These are phyloP conservation scores for Flaveria trinervia DNA, from an alignment of 129 eudicot species.

Conservation along the genomic window DNA sequence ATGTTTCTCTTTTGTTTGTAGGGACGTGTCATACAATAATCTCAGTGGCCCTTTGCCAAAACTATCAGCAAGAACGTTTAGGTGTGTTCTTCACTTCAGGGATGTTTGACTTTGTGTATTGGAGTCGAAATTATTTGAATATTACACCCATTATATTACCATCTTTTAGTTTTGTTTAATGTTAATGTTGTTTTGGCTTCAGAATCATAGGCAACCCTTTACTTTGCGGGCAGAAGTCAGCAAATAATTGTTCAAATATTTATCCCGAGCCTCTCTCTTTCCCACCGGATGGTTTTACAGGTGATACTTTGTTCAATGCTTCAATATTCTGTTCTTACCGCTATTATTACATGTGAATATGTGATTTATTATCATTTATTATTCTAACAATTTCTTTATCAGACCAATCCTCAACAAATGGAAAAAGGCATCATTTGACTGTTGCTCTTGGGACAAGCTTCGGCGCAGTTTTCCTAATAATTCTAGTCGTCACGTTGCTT, in stretches of 20 bases:
- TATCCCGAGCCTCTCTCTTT: conserved; percentile 83
- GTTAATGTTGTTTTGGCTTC: conserved; percentile 26
- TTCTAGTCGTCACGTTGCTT: conserved; percentile 46
- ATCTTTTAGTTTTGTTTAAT: neutral
- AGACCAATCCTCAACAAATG: conserved; percentile 54
- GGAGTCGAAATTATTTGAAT: neutral
- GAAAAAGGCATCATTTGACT: conserved; percentile 59
- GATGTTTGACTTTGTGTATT: neutral
- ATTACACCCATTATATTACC: neutral
- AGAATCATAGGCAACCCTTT: conserved; percentile 84
- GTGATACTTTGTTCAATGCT: conserved; percentile 23
- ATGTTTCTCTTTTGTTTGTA: neutral
- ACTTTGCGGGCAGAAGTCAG: conserved; percentile 68
- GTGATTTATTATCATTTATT: neutral
- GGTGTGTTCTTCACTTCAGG: conserved; percentile 24
- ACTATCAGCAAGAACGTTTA: conserved; percentile 39
- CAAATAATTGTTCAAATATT: conserved; percentile 72
- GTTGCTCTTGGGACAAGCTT: conserved; percentile 77
- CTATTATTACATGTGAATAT: neutral
- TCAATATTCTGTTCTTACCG: neutral
- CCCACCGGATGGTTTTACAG: conserved; percentile 64
- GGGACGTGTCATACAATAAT: conserved; percentile 42
- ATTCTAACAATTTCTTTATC: conserved; percentile 14
- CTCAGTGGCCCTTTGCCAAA: conserved; percentile 43
- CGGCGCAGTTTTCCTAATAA: conserved; percentile 53